A percentile compares a stretch with the other conserved stretches of the same genome.
Conservation (phyloP, 179 eudicot species). For the Silene vulgaris region DNA sequence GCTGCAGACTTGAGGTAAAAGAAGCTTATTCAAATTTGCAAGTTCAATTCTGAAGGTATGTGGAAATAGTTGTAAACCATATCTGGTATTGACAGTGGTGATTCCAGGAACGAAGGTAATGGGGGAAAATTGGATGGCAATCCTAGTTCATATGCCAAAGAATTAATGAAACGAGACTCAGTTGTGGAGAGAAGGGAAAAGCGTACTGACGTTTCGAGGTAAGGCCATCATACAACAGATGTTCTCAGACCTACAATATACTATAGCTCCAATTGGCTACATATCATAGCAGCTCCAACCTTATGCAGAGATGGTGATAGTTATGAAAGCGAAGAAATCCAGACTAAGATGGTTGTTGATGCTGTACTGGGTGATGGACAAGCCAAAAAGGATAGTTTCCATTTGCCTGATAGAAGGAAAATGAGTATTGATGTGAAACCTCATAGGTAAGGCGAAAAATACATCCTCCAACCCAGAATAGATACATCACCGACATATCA, state of each 20-base stretch:
- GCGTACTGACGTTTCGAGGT: conserved; percentile 36
- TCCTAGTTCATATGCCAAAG: conserved; percentile 29
- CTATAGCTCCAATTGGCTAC: neutral
- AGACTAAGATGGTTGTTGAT: conserved; percentile 17
- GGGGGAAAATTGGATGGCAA: conserved; percentile 25
- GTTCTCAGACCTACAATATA: neutral
- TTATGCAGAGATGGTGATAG: conserved; percentile 23
- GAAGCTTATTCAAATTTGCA: neutral
- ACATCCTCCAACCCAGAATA: neutral
- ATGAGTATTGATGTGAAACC: conserved; percentile 23
- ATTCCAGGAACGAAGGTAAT: conserved; percentile 24
- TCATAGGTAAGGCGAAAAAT: conserved; percentile 29
- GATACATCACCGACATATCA: neutral
- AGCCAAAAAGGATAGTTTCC: conserved; percentile 16
- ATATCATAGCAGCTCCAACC: neutral
- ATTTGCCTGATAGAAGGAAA: conserved; percentile 21
- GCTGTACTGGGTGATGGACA: conserved; percentile 18
- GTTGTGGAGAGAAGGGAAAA: conserved; percentile 25
- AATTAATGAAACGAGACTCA: conserved; percentile 17
- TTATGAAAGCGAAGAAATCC: neutral
- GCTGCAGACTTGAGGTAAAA: conserved; percentile 39
- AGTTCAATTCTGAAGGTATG: conserved; percentile 15
- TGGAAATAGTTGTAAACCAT: neutral
- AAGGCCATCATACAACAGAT: conserved; percentile 14
- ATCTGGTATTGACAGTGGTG: conserved; percentile 25